These are phyloP conservation scores for Geotrichum citri-aurantii DNA, from an alignment of 1,139 yeast species.

Conservation along the genomic window DNA sequence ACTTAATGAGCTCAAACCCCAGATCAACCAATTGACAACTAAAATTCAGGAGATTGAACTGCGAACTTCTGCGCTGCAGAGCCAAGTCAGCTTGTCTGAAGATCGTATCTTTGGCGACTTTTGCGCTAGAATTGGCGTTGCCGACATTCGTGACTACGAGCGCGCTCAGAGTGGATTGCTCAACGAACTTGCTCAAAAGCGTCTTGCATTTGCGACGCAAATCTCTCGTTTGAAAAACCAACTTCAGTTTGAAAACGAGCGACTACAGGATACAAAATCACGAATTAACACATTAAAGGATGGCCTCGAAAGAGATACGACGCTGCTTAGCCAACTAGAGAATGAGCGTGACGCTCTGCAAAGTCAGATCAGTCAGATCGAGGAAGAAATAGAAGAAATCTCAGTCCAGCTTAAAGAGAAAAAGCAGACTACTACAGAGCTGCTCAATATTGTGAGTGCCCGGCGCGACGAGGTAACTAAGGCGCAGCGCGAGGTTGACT, in stretches of 20 bases:
- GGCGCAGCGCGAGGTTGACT: constrained; percentile 17
- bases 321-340: constrained; percentile 21
- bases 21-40: constrained; percentile 18
- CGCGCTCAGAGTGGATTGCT: constrained; percentile 51
- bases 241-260: constrained; percentile 56
- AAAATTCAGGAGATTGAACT: constrained; percentile 27
- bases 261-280: constrained; percentile 45
- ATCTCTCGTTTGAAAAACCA: constrained; percentile 58
- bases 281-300: constrained; percentile 42
- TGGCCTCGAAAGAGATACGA: constrained; percentile 35
- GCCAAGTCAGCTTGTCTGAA: constrained; percentile 26
- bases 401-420: constrained; percentile 38
- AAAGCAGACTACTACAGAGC: constrained; percentile 16
- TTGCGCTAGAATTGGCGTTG: constrained; percentile 49
- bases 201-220: constrained; percentile 55
- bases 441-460: constrained; percentile 15
- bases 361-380: constrained; percentile 22
- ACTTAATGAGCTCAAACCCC: constrained; percentile 21
- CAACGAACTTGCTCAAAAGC: constrained; percentile 58
- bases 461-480: constrained; percentile 13
- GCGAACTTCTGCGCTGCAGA: constrained; percentile 31
- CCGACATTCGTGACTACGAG: constrained; percentile 60
- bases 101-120: constrained; percentile 48
- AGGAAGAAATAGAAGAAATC: constrained; percentile 29
- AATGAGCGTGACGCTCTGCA: constrained; percentile 14